Evolutionary conservation across 2,329 filamentous ascomycete genomes (phyloP).

Genomic region (Nemania sp.): DNA sequence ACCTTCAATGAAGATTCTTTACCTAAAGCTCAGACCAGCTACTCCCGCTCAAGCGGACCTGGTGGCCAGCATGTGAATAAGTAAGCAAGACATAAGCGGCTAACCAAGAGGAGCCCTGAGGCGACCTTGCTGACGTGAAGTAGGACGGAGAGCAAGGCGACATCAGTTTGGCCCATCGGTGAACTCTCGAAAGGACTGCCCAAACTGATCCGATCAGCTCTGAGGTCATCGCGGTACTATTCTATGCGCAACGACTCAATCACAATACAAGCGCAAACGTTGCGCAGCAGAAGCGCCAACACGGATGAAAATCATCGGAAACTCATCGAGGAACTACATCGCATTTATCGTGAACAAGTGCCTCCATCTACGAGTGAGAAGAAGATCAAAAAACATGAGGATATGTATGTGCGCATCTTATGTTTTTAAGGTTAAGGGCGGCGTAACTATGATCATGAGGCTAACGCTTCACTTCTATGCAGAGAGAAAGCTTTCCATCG

Average conservation of each 20-base stretch:
- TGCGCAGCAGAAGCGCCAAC: constrained; percentile 65
- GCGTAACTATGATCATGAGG: not conserved
- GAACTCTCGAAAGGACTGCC: constrained; percentile 62
- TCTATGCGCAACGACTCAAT: constrained; percentile 63
- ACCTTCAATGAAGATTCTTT: constrained; percentile 58
- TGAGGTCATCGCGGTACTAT: constrained; percentile 68
- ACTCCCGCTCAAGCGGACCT: constrained; percentile 69
- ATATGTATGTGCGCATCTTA: constrained; percentile 56
- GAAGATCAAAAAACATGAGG: constrained; percentile 62
- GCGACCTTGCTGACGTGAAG: constrained; percentile 14
- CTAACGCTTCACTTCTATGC: constrained; percentile 28
- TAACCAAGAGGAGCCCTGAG: not conserved
- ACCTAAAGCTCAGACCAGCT: constrained; percentile 65
- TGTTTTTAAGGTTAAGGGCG: not conserved
- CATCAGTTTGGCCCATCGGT: constrained; percentile 62
- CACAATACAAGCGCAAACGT: constrained; percentile 66
- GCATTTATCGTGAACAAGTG: constrained; percentile 61
- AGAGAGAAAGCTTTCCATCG: constrained; percentile 63
- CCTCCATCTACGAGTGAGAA: constrained; percentile 60
- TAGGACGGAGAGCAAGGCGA: constrained; percentile 71
- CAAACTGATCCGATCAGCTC: constrained; percentile 58
- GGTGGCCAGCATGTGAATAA: constrained; percentile 74
- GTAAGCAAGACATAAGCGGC: constrained; percentile 54
- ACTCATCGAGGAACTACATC: constrained; percentile 60
- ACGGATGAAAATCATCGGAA: constrained; percentile 65